These are phyloP conservation scores for Boletus semigastroideus DNA, from an alignment of 1,284 basidiomycete species.

Conservation along the genomic window DNA sequence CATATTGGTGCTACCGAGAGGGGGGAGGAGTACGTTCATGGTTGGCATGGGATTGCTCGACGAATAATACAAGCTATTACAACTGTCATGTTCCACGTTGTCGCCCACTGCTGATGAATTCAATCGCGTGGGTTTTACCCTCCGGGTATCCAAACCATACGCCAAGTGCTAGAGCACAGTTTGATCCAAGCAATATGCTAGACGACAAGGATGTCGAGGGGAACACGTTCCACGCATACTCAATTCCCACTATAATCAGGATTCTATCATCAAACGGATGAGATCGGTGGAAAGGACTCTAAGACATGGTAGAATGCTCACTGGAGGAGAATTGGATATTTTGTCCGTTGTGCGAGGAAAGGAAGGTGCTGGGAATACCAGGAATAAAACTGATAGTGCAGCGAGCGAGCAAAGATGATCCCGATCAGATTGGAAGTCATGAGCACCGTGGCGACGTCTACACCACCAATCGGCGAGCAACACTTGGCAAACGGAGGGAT, in stretches of 20 bases:
- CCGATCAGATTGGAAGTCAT: slow-evolving; percentile 94
- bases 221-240: slow-evolving; percentile 87
- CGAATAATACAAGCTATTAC: slow-evolving; percentile 11
- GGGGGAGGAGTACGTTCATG: slow-evolving; percentile 77
- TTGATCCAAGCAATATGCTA: slow-evolving; percentile 54
- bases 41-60: slow-evolving; percentile 58
- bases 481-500: slow-evolving; percentile 1
- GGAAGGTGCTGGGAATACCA: slow-evolving; percentile 98
- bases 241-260: slow-evolving; percentile 59
- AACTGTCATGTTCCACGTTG: not conserved
- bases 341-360: slow-evolving; percentile 76
- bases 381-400: slow-evolving; percentile 98
- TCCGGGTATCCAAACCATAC: slow-evolving; percentile 58
- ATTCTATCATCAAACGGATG: slow-evolving; percentile 46
- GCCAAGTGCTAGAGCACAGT: slow-evolving; percentile 61
- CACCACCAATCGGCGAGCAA: slow-evolving; percentile 10
- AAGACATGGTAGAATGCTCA: slow-evolving; percentile 36
- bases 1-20: slow-evolving; percentile 70
- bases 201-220: slow-evolving; percentile 81
- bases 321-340: slow-evolving; percentile 62
- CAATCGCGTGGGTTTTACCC: slow-evolving; percentile 28
- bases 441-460: slow-evolving; percentile 80
- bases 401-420: slow-evolving; percentile 88
- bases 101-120: not conserved
- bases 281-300: not conserved